Evolutionary conservation across 805 yeast species (phyloP).

Genomic region (Candida cerambycidarum): DNA sequence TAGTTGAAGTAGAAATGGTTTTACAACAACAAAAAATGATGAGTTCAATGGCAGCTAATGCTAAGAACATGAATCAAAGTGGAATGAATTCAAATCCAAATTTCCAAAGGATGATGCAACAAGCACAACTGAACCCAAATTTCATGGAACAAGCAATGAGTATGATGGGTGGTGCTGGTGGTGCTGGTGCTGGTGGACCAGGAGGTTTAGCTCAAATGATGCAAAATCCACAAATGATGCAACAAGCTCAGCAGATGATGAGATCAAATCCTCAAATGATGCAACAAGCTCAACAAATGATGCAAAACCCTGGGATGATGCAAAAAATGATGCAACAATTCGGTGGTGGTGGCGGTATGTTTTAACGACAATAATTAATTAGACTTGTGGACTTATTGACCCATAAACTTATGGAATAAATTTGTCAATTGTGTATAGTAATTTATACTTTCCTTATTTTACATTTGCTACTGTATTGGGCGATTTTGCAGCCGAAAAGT

Average conservation of each 20-base stretch:
- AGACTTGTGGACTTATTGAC: neutral
- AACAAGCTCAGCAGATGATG: constrained; percentile 50
- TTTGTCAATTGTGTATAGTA: constrained; percentile 1
- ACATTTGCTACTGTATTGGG: too few species aligned
- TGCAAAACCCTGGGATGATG: constrained; percentile 68
- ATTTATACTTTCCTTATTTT: neutral
- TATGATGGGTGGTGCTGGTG: constrained; percentile 55
- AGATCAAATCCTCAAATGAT: constrained; percentile 43
- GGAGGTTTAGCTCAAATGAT: constrained; percentile 60
- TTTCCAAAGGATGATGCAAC: constrained; percentile 55
- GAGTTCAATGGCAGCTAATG: constrained; percentile 84
- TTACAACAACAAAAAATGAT: constrained; percentile 88
- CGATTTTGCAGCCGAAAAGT: too few species aligned
- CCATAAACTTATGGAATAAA: neutral
- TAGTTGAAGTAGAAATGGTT: constrained; percentile 89
- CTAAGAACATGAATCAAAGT: constrained; percentile 22
- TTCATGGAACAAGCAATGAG: constrained; percentile 64
- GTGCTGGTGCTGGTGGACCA: constrained; percentile 30
- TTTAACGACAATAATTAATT: neutral
- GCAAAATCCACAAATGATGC: constrained; percentile 53
- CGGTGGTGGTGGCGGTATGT: constrained; percentile 45
- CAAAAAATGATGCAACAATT: constrained; percentile 67
- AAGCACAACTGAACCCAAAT: constrained; percentile 51
- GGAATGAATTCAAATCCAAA: constrained; percentile 33
- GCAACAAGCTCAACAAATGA: constrained; percentile 40